Evolutionary conservation across 306 rosid species (phyloP).

Genomic region (Cyclanthera cordifolia): DNA sequence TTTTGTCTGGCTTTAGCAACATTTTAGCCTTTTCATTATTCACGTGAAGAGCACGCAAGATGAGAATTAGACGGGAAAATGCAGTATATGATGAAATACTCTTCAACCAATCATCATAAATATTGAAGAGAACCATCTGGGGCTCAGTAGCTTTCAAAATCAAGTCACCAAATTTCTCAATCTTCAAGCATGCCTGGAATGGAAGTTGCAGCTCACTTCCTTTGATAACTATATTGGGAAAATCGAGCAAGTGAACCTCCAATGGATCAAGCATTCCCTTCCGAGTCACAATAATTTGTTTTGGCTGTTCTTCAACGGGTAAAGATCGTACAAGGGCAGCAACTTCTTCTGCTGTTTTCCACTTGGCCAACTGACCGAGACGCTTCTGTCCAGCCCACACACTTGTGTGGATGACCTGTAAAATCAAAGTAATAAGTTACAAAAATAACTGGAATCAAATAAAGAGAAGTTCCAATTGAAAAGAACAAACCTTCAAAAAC

Average conservation of each 20-base stretch:
- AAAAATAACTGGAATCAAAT: slow-evolving; percentile 1
- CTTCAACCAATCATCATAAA: slow-evolving; percentile 98
- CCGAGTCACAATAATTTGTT: slow-evolving; percentile 95
- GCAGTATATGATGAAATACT: slow-evolving; percentile 97
- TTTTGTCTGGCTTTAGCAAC: slow-evolving; percentile 93
- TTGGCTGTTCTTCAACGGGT: slow-evolving; percentile 98
- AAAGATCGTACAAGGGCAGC: slow-evolving; percentile 96
- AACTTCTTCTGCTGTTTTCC: slow-evolving; percentile 99
- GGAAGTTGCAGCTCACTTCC: slow-evolving; percentile 99
- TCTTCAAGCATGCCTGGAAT: slow-evolving; percentile 96
- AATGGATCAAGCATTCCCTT: slow-evolving; percentile 98
- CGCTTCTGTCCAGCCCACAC: slow-evolving; percentile 99
- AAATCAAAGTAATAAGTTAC: slow-evolving; percentile 9
- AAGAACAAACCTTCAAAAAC: slow-evolving; percentile 64
- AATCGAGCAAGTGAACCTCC: slow-evolving; percentile 90
- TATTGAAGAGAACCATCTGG: slow-evolving; percentile 97
- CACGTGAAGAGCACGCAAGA: slow-evolving; percentile 89
- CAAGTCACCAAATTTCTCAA: slow-evolving; percentile 96
- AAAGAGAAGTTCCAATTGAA: not conserved
- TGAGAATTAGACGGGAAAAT: slow-evolving; percentile 88
- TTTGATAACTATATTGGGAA: slow-evolving; percentile 92
- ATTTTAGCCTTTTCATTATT: slow-evolving; percentile 98
- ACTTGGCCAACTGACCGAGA: slow-evolving; percentile 98
- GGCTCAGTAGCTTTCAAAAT: slow-evolving; percentile 98
- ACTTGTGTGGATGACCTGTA: slow-evolving; percentile 94